Conservation (phyloP, 2,329 filamentous ascomycete species). For the Fusarium pseudograminearum region DNA sequence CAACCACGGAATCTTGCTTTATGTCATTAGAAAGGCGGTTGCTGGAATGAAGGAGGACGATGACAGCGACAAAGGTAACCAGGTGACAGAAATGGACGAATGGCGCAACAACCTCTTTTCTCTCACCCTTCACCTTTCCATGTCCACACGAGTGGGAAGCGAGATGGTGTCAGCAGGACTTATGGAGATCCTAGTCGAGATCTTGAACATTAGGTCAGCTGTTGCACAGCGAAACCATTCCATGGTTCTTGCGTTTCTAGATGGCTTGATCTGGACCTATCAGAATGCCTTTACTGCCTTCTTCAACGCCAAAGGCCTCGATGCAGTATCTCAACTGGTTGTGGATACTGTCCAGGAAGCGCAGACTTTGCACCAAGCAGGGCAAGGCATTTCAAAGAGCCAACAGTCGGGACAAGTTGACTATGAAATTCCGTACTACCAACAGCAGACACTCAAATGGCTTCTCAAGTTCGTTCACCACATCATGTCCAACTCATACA, state of each 20-base stretch:
- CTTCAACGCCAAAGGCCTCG: constrained; percentile 84
- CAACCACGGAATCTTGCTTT: constrained; percentile 94
- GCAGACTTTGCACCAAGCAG: constrained; percentile 72
- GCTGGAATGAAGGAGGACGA: constrained; percentile 77
- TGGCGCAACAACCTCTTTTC: constrained; percentile 93
- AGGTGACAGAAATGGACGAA: constrained; percentile 78
- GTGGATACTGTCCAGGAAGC: constrained; percentile 81
- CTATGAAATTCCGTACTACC: constrained; percentile 91
- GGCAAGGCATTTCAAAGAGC: constrained; percentile 76
- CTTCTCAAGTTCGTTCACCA: constrained; percentile 96
- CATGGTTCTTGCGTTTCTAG: constrained; percentile 86
- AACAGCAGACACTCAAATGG: constrained; percentile 93
- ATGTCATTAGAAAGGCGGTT: constrained; percentile 90
- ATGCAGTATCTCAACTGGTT: constrained; percentile 89
- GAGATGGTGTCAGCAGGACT: constrained; percentile 91
- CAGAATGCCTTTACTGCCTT: constrained; percentile 87
- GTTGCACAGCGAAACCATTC: constrained; percentile 87
- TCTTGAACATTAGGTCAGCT: constrained; percentile 83
- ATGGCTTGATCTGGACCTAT: constrained; percentile 87
- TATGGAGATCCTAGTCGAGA: constrained; percentile 89
- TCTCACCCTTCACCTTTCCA: constrained; percentile 84
- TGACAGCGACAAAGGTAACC: constrained; percentile 65
- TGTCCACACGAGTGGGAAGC: constrained; percentile 78
- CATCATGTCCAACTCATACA: constrained; percentile 83
- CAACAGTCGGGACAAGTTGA: constrained; percentile 86